phyloP scores from a whole-genome alignment of 495 filamentous ascomycete species.

The Xylaria acuta region DNA sequence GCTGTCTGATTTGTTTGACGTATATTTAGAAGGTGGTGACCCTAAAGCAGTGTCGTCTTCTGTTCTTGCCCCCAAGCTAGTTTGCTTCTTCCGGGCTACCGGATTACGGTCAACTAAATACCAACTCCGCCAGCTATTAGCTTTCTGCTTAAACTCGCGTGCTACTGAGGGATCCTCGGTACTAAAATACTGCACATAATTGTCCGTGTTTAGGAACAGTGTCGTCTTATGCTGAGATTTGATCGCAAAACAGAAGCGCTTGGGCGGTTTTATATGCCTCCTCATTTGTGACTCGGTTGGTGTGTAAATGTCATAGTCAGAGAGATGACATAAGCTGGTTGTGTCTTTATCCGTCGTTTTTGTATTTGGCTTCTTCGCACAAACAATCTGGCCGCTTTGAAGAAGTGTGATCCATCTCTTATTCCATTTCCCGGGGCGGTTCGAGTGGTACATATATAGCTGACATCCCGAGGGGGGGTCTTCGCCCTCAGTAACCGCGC shows the following conservation, averaged over 20 bases:
- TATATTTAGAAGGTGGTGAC: conserved; percentile 17
- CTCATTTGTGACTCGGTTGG: conserved; percentile 67
- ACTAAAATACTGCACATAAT: conserved; percentile 91
- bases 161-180: conserved; percentile 73
- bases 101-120: conserved; percentile 73
- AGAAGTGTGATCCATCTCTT: conserved; percentile 81
- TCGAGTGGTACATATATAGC: conserved; percentile 79
- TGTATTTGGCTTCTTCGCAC: conserved; percentile 69
- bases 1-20: conserved; percentile 37
- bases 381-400: conserved; percentile 74
- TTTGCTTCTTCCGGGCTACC: conserved; percentile 36
- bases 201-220: conserved; percentile 80
- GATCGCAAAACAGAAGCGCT: conserved; percentile 82
- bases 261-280: conserved; percentile 74
- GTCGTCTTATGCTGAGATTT: conserved; percentile 92
- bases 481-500: conserved; percentile 61
- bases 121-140: conserved; percentile 89
- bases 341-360: conserved; percentile 64
- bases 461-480: conserved; percentile 63
- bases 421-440: conserved; percentile 81
- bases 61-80: conserved; percentile 37
- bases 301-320: conserved; percentile 91
- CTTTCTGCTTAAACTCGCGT: conserved; percentile 67
- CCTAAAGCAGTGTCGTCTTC: conserved; percentile 41
- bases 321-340: conserved; percentile 79